Evolutionary conservation across 2,329 filamentous ascomycete species (phyloP), one percentile per base, ranked within the genome.

Genomic region (Penicillium italicum): DNA sequence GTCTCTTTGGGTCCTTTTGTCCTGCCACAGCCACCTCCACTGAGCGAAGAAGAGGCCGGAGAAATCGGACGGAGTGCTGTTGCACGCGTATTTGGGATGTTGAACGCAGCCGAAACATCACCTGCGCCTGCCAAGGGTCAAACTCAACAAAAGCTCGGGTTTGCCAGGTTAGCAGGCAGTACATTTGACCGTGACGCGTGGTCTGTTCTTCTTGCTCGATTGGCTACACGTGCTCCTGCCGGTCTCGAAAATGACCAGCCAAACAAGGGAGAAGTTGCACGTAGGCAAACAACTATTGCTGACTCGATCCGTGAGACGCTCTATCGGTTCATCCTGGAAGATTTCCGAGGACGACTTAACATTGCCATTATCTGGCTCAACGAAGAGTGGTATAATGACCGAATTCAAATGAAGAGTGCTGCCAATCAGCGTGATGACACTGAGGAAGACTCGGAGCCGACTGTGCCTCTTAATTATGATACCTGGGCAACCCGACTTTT

Each of bases 371-470:
- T 88, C 8, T 99, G 94, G 94, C 81, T 99, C 16, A 96, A 88
- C 65, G 94, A 99, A 72, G 94, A 99, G 75, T 99, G 94, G 93
- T 97, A 96, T 74, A 95, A 92, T 66, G 93, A 97, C 71, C 85
- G 80, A 41, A 74, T 91, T 31, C 77, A 81, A 50, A 69, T 76
- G 42, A 76, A 75, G 56, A 64, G 70, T 48, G 72, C 75, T 77
- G 61, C 76, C 45, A 71, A 60, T 55, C 78, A 72, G 51, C 68
- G 69, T n/a, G 73, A 72, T 33, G 73, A 69, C 45, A 70, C 71
- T 11, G 77, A 80, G 38, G 80, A 81, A 8, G 79, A 62, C 2
- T 34, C 49, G 2, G 56, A 82, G 3, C 69, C 82, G 33, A 67
- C 65, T 3, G 66, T 75, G 16, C 61, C 71, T 2, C 66, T 73